These are phyloP conservation scores for Salix dunnii DNA, from an alignment of 345 rosid genomes.

Conservation along the genomic window DNA sequence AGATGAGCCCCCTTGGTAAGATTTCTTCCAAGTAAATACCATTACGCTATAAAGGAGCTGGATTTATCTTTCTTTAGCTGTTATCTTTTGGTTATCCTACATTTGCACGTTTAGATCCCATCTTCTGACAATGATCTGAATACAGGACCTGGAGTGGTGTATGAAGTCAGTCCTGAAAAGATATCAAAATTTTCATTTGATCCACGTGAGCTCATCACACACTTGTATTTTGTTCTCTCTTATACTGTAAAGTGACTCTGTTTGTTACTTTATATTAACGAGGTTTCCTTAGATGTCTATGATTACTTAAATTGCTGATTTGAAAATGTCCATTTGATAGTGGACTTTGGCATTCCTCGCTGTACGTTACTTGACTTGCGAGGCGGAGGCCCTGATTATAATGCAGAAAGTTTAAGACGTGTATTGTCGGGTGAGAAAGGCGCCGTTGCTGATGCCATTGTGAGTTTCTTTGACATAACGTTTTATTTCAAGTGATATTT, in stretches of 20 bases:
- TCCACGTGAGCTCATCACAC: constrained; percentile 53
- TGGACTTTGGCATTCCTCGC: constrained; percentile 89
- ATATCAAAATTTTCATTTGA: constrained; percentile 76
- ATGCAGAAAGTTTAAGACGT: constrained; percentile 60
- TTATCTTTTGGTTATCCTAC: not conserved
- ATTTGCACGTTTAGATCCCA: constrained; percentile 1
- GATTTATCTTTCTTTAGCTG: not conserved
- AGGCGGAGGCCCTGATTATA: constrained; percentile 78
- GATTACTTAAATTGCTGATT: constrained; percentile 1
- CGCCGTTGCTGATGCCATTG: constrained; percentile 77
- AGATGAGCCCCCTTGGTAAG: constrained; percentile 92
- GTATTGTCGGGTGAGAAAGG: constrained; percentile 79
- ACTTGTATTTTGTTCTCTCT: not conserved
- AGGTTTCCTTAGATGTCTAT: not conserved
- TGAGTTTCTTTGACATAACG: constrained; percentile 25
- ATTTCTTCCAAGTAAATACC: constrained; percentile 1
- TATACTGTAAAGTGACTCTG: not conserved
- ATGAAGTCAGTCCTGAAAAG: constrained; percentile 63
- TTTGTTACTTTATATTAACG: not conserved
- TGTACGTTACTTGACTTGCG: constrained; percentile 69
- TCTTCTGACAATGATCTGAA: constrained; percentile 4
- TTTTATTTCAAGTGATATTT: not conserved
- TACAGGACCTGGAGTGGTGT: constrained; percentile 70
- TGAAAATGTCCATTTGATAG: constrained; percentile 33
- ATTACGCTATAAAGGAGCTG: not conserved